These are phyloP conservation scores for Lecanicillium sp. DNA, from an alignment of 2,329 filamentous ascomycete species.

Conservation along the genomic window DNA sequence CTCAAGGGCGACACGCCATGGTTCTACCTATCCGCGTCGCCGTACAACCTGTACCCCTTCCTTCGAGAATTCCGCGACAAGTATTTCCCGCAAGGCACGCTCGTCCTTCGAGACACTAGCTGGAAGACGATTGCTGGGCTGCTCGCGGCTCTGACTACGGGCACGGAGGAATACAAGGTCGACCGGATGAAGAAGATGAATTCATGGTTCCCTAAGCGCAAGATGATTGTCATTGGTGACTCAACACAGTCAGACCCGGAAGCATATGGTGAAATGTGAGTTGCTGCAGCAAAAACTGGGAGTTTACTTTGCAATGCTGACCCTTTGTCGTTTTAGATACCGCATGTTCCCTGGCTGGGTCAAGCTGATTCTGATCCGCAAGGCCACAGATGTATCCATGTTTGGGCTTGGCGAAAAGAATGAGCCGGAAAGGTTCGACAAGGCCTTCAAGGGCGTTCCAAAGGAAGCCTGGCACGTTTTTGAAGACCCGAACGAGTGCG, in stretches of 20 bases:
- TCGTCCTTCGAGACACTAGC: slow-evolving; percentile 76
- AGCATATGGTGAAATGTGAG: slow-evolving; percentile 72
- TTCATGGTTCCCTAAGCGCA: slow-evolving; percentile 67
- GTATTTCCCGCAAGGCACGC: slow-evolving; percentile 67
- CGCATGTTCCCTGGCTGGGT: slow-evolving; percentile 67
- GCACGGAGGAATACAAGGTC: slow-evolving; percentile 80
- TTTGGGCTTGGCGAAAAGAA: slow-evolving; percentile 66
- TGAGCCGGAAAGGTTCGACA: slow-evolving; percentile 66
- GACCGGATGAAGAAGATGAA: slow-evolving; percentile 71
- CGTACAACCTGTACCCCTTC: slow-evolving; percentile 90
- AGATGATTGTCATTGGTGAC: slow-evolving; percentile 80
- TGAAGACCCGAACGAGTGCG: slow-evolving; percentile 62
- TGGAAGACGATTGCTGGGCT: slow-evolving; percentile 81
- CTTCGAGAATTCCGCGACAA: slow-evolving; percentile 63
- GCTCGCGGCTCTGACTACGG: slow-evolving; percentile 67
- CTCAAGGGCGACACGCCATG: slow-evolving; percentile 66
- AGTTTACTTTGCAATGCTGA: slow-evolving; percentile 10
- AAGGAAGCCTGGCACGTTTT: slow-evolving; percentile 72
- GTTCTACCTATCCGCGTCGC: slow-evolving; percentile 91
- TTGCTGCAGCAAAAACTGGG: slow-evolving; percentile 5
- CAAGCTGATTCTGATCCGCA: slow-evolving; percentile 75
- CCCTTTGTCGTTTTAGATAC: slow-evolving; percentile 31
- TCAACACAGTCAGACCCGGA: slow-evolving; percentile 89
- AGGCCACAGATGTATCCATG: slow-evolving; percentile 65
- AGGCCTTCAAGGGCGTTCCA: slow-evolving; percentile 72